phyloP scores from a whole-genome alignment of 192 early-diverging fungal species.

The Backusella parvicylindrica region DNA sequence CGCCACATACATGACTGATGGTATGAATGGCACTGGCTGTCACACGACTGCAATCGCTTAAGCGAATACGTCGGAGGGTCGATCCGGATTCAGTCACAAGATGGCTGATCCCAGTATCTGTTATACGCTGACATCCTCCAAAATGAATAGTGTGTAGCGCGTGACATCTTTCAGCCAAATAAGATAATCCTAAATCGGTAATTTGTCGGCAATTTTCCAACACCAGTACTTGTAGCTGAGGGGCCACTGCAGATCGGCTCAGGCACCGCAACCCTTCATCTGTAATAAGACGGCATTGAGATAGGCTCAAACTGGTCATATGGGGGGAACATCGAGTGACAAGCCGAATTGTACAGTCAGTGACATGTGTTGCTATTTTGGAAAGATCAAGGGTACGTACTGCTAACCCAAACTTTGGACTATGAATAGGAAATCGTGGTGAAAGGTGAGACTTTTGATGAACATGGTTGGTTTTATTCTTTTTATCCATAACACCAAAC shows the following conservation, averaged over 20 bases:
- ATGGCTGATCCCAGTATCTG: conserved; percentile 8
- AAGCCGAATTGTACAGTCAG: conserved; percentile 32
- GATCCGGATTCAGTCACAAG: conserved; percentile 12
- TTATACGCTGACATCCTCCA: conserved; percentile 14
- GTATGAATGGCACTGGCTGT: conserved; percentile 18
- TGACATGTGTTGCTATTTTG: conserved; percentile 19
- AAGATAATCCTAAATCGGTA: conserved; percentile 32
- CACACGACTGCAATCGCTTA: conserved; percentile 35
- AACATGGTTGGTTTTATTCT: background rate
- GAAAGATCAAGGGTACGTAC: conserved; percentile 12
- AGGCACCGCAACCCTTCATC: conserved; percentile 33
- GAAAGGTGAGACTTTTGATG: conserved; percentile 5
- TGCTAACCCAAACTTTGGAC: conserved; percentile 3
- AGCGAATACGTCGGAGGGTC: conserved; percentile 30
- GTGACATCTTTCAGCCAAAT: conserved; percentile 26
- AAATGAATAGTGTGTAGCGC: conserved; percentile 11
- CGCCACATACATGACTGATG: conserved; percentile 20
- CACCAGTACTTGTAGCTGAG: conserved; percentile 31
- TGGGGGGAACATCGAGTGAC: conserved; percentile 35
- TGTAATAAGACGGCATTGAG: conserved; percentile 36
- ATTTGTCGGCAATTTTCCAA: conserved; percentile 38
- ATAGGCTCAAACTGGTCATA: conserved; percentile 33
- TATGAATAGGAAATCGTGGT: conserved; percentile 9
- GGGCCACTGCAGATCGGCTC: conserved; percentile 10
- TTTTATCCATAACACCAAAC: background rate